Evolutionary conservation across 2,329 filamentous ascomycete species (phyloP), one percentile per base, ranked within the genome.

Genomic region (Penicillium olsonii): DNA sequence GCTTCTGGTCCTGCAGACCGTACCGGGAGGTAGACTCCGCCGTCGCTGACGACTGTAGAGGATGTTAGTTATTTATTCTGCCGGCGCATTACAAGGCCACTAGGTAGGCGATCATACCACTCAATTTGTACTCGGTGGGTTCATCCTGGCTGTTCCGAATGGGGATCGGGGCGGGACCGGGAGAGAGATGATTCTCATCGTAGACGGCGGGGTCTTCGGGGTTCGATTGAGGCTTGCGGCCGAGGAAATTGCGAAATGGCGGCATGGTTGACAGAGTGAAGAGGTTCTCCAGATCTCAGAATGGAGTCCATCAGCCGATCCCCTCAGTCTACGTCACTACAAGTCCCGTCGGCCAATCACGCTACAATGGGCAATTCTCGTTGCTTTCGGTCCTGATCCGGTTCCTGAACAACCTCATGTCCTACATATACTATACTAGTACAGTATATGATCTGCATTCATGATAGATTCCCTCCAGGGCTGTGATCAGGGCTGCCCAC

Each of bases 1-100:
- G 31, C 33, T 35, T 33, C 8, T 27, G 22, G 19, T 20, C 33
- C 22, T 20, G 38, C 10, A 45, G 56, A 31, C 37, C 83, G 73
- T 84, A 94, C 90, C 62, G 92, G 92, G 60, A 97, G 83, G 75
- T 95, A 97, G 54, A 96, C 88, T 59, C 92, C 92, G 70, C 88
- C 95, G 73, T 95, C 92, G 68, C 95, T 95, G 70, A 97, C 94
- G 58, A 96, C 92, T 96, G 69, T 61, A 54, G 18, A 44, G 29
- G 53, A 57, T 67, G 61, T 52, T 55, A 66, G 58, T 57, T 47
- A 12, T 54, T 43, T 24, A 38, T 41, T 42, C 38, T 38, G 31
- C 50, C 19, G 34, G 31, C 10, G n/a, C n/a, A 24, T 22, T 19
- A n/a, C n/a, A n/a, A n/a, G n/a, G n/a, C n/a, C n/a, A n/a, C n/a